Base-by-base conservation (phyloP, 2,329 filamentous ascomycete species). In the Diaporthe destruens region DNA sequence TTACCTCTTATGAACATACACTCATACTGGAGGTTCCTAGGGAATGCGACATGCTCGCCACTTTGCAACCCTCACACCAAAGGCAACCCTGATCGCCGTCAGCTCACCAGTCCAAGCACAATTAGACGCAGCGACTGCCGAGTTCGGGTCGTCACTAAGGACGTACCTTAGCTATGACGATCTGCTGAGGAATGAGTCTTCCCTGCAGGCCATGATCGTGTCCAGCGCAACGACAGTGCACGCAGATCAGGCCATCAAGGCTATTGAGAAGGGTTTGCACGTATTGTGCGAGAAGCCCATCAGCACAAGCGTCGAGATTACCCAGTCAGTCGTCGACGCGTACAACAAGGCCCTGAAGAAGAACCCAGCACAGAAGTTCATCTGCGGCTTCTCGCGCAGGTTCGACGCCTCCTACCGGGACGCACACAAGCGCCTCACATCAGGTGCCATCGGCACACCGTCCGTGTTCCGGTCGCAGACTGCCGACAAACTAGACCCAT, bases 391-490 rank as follows among this genome's bases (percentile, higher is more conserved):
- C 84, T 90, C 88, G 6, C 87, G 90, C 39, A 88, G 90, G 71
- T 93, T 93, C 83, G 91, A 93, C 76, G 82, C 85, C 56, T 91
- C 88, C 53, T 93, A 93, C 83, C 85, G 89, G 71, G 86, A 90
- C 66, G 91, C 90, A 25, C 85, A 84, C 77, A 76, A 81, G 25
- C 86, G 88, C 75, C 85, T 89, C 77, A 79, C 84, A 25, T 76
- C 80, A 0, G 90, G 90, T 18, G 77, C 84, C 44, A 91, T 93
- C 75, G 91, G 91, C 7, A 83, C 85, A 0, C 87, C 90, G 2
- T 85, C 87, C 11, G 84, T 93, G 55, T 84, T 93, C 76, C 88
- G 90, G 75, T 89, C 86, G 57, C 91, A 93, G 80, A 93, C 90
- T 0, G 92, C 90, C 80, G 90, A 93, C 81, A 91, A 89, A 79